Base-by-base conservation (phyloP, 2,329 filamentous ascomycete genomes). In the Penicillium janthinellum region DNA sequence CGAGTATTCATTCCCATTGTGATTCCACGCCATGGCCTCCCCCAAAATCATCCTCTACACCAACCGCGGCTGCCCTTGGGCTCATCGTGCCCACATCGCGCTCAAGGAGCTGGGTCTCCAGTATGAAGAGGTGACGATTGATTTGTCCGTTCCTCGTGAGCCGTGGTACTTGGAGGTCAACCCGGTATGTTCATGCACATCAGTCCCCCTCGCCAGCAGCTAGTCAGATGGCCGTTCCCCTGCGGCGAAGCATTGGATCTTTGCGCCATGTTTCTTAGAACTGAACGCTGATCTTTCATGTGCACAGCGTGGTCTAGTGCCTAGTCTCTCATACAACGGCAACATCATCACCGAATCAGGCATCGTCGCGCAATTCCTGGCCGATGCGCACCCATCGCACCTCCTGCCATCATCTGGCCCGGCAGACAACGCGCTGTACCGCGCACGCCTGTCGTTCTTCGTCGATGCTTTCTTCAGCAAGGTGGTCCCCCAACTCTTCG, bases 111-210 rank as follows among this genome's bases (percentile, higher is more conserved):
- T 90, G 12, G 81, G 82, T 11, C 71, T 92, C 34, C 80, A 84
- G 0, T 90, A 86, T 68, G 86, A 90, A 58, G 87, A 91, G 65
- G 86, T 90, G 61, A 85, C 86, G 58, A 90, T 96, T 67, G 89
- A 94, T 72, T 82, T 95, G 49, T 75, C 78, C 66, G 83, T 76
- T 10, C 90, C 91, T 0, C 86, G 91, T 10, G 86, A 88, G 31
- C 80, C 84, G 39, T 90, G 88, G 81, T 95, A 94, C 72, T 83
- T 95, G 8, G 80, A 88, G 54, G 78, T 95, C 72, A 93, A 94
- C 78, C 90, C 90, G 2, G 82, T 83, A 76, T 55, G 75, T 58
- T 35, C 17, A 31, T 11, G 22, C 14, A 5, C 15, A 25, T 6
- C 1, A 25, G 35, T 6, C 7, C 8, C 14, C 8, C 34, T 51